A percentile compares a stretch with the other conserved stretches of the same genome.
phyloP scores from a whole-genome alignment of 2,329 filamentous ascomycete species.

The Cercospora sesami region DNA sequence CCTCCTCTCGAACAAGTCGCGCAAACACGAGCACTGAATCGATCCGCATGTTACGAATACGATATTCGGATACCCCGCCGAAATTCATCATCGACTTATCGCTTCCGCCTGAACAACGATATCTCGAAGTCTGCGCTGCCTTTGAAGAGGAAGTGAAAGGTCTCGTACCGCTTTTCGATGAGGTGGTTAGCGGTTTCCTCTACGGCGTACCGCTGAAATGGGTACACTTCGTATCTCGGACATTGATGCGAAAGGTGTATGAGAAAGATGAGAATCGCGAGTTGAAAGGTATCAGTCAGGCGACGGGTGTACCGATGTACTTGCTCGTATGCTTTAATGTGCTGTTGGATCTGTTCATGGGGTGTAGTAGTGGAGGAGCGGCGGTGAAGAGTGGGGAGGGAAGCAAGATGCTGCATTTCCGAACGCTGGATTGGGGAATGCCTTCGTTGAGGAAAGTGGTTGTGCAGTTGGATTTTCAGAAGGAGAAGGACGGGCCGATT shows the following conservation, averaged over 20 bases:
- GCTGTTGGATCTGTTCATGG: slow-evolving; percentile 63
- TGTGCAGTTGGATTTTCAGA: slow-evolving; percentile 45
- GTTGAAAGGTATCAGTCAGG: slow-evolving; percentile 57
- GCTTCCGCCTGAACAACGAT: slow-evolving; percentile 54
- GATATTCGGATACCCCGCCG: slow-evolving; percentile 26
- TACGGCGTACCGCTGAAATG: slow-evolving; percentile 35
- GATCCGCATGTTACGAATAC: neutral
- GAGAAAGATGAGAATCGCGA: slow-evolving; percentile 61
- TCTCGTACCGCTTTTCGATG: slow-evolving; percentile 54
- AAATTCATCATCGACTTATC: slow-evolving; percentile 54
- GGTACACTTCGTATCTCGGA: slow-evolving; percentile 44
- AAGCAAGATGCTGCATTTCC: slow-evolving; percentile 55
- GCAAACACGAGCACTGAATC: neutral
- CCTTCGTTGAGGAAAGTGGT: slow-evolving; percentile 45
- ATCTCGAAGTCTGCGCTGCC: slow-evolving; percentile 50
- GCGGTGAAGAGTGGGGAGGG: slow-evolving; percentile 32
- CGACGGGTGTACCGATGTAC: slow-evolving; percentile 57
- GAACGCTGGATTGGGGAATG: slow-evolving; percentile 54
- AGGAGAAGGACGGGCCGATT: slow-evolving; percentile 38
- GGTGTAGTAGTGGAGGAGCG: slow-evolving; percentile 62
- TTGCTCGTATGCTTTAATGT: slow-evolving; percentile 64
- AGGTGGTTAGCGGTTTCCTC: slow-evolving; percentile 45
- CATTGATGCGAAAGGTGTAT: slow-evolving; percentile 54
- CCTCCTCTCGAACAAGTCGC: neutral
- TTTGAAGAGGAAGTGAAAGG: slow-evolving; percentile 48